Evolutionary conservation across 1,284 basidiomycete species (phyloP), one percentile per base, ranked within the genome.

Genomic region (Papiliotrema laurentii): DNA sequence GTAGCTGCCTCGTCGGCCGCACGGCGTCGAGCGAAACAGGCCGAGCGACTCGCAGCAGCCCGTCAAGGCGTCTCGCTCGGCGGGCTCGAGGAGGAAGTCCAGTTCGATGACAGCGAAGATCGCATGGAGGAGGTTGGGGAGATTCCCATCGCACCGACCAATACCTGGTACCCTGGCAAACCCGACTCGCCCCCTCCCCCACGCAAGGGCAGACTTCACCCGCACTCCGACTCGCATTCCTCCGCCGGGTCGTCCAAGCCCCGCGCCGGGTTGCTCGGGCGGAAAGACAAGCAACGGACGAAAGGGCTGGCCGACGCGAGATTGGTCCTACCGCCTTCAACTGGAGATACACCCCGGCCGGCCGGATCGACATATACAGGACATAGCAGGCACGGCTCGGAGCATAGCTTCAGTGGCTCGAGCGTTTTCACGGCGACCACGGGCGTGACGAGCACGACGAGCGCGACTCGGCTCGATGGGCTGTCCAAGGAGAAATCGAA

Each of bases 81-180:
- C n/a, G n/a, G n/a, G n/a, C 59, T 69, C n/a, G 67, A 69, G 40
- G 67, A 69, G 45, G 67, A 69, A 53, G 53, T 66, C 10, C 59
- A 61, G 2, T 69, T 66, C 47, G 65, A 62, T 13, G 62, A 62
- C 9, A 64, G 68, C 44, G 66, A 69, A 44, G 66, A 69, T 47
- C 53, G 63, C 16, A 49, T 69, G 45, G 63, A 63, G 35, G 54
- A 60, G 11, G 58, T 68, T 14, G 66, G 66, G 16, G 66, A 66
- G 36, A 54, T 54, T 26, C 43, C 48, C 3, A 22, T 45, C 22
- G 21, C 46, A 25, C 10, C 49, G 16, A 21, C 52, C 18, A 31
- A 31, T 38, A 16, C 21, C 36, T 34, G 34, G 38, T 39, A 47
- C 30, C 37, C 45, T 4, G 37, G 45, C 19, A 11, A 26, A 18